Evolutionary conservation across 495 filamentous ascomycete species (phyloP), one percentile per base, ranked within the genome.

Genomic region (Parachaetomium inaequale): DNA sequence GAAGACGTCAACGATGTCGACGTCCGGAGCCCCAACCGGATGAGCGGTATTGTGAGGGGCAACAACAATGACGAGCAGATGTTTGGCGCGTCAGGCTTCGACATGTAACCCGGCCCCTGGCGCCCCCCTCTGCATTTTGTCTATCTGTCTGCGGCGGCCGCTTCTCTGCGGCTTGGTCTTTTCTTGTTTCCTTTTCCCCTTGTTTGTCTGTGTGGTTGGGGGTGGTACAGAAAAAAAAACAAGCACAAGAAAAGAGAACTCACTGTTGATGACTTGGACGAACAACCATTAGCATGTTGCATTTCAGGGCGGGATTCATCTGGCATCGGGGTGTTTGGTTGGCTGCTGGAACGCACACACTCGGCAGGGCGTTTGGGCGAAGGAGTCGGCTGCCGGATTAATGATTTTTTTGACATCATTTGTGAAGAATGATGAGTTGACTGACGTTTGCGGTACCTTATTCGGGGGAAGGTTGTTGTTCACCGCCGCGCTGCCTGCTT

Each of bases 81-180:
- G 68, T 90, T 92, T 76, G 88, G 88, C 70, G 81, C 84, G 53
- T 82, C 85, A 38, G 86, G 87, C 65, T 92, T 92, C 78, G 88
- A 91, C 64, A 70, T 66, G 63, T 67, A 59, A 63, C 58, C 58
- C 25, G 15, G 40, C 28, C n/a, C 15, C 21, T 53, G 7, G 23
- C 10, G 31, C 8, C n/a, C 49, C 5, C 26, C 7, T 31, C n/a
- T 25, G 7, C 8, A 31, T 32, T 32, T 34, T 52, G 21, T 29
- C 28, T 19, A 19, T 14, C 28, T 36, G 31, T 21, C 51, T 38
- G 51, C 29, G 17, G 10, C 6, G 5, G 6, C 51, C 31, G 32
- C n/a, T 55, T 40, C 42, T n/a, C 25, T 56, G 15, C 32, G 40
- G 15, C n/a, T 6, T 31, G n/a, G 1, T 15, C 11, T 19, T 4